Evolutionary conservation across 176 grass and related monocot genomes (phyloP), one percentile per base, ranked within the genome.

Genomic region (Carex cristatella): DNA sequence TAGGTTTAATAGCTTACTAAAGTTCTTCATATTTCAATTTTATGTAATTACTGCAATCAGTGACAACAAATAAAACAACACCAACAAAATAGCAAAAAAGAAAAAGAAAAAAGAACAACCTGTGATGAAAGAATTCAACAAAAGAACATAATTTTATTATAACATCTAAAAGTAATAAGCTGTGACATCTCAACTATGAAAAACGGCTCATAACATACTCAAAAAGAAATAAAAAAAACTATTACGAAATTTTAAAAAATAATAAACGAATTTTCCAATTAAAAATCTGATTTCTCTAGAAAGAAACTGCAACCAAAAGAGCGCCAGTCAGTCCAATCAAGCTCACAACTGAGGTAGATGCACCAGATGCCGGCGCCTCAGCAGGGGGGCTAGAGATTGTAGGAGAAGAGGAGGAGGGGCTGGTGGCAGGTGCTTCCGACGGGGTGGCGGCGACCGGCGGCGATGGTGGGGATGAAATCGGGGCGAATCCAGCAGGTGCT

Each of bases 381-480:
- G 86, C 64, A 44, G 85, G 48, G 28, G 79, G 5, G 55, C 1
- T 81, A 0, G 6, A 42, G 18, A 33, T 0, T n/a, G 83, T 80
- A 14, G 87, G 55, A 2, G 89, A 15, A 67, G 89, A n/a, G 18
- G 89, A 1, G 11, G 28, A 28, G 55, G 86, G 44, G 35, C 82
- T 78, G 85, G 85, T 48, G 79, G 32, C 37, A 18, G 83, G 15
- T 51, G 87, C 19, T 60, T 72, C 60, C 40, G 87, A 27, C 1
- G 85, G 85, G 30, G 85, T 80, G 27, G 33, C 16, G 2, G 23
- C 27, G 10, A 57, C 10, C 1, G 85, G 57, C 18, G 35, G 35
- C 15, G 58, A 82, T 57, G 87, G 68, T 13, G 78, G 67, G 11
- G 87, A 54, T 37, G 74, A 42, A 53, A 69, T 40, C 5, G 85